These are phyloP conservation scores for Metschnikowia reukaufii DNA, from an alignment of 805 yeast genomes.

Conservation along the genomic window DNA sequence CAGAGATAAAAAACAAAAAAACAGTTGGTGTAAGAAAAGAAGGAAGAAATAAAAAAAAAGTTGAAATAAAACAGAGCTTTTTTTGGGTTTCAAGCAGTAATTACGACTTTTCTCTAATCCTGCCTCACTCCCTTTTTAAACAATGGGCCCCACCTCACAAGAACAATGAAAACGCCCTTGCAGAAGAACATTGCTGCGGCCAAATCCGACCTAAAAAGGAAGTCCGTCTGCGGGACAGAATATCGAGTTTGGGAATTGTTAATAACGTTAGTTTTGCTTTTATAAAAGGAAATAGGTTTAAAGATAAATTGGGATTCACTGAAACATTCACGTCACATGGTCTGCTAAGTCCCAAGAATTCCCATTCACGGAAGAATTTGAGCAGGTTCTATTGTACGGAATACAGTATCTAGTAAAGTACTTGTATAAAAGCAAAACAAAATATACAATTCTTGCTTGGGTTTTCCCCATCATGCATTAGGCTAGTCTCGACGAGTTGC, in stretches of 20 bases:
- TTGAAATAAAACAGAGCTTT: no score
- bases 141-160: not conserved
- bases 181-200: slow-evolving; percentile 1
- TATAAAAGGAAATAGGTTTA: no score
- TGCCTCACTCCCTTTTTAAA: not conserved
- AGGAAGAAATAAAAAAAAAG: no score
- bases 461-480: not conserved
- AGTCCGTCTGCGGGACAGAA: not conserved
- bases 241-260: no score
- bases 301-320: no score
- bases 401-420: not conserved
- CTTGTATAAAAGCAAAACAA: not conserved
- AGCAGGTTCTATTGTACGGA: not conserved
- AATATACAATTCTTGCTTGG: not conserved
- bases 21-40: no score
- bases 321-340: no score
- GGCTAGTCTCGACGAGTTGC: no score
- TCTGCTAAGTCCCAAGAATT: no score
- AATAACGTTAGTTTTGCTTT: no score
- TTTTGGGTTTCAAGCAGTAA: not conserved
- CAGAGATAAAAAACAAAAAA: no score
- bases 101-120: not conserved
- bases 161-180: not conserved
- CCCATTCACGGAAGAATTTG: no score
- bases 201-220: not conserved